A percentile compares a stretch with the other conserved stretches of the same genome.
Conservation (phyloP, 441 rosid genomes). For the Croton setiger region DNA sequence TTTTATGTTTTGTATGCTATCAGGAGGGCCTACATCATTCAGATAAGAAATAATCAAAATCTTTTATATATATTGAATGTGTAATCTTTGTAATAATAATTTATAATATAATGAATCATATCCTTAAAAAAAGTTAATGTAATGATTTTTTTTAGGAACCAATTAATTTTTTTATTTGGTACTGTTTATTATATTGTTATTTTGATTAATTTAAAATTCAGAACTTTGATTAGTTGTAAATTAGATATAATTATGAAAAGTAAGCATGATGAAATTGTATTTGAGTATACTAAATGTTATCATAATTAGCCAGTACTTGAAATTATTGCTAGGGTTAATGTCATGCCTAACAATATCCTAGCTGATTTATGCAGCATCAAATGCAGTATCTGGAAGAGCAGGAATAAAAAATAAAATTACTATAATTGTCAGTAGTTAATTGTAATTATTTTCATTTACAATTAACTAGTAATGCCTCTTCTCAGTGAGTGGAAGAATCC, state of each 20-base stretch:
- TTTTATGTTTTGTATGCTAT: background rate
- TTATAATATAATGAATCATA: background rate
- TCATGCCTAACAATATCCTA: background rate
- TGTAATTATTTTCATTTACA: background rate
- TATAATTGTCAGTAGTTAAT: slow-evolving; percentile 15
- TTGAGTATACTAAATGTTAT: no score
- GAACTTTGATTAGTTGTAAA: no score
- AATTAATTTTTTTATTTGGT: no score
- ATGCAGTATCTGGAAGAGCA: background rate
- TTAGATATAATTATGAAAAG: no score
- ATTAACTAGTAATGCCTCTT: no score
- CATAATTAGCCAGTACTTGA: background rate
- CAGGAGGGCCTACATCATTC: slow-evolving; percentile 25
- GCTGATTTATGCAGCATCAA: background rate
- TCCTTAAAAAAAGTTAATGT: no score
- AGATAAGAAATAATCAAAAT: slow-evolving; percentile 4
- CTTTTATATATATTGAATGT: background rate
- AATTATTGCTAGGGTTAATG: background rate
- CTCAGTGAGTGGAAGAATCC: slow-evolving; percentile 21
- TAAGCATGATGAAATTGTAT: no score
- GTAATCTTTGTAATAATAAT: background rate
- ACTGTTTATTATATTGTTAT: no score
- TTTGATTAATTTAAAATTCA: no score
- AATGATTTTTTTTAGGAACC: no score
- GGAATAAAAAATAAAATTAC: slow-evolving; percentile 8